Percentiles rank a stretch among this genome's conserved stretches.
These are phyloP conservation scores for Backusella tarrabulga DNA, from an alignment of 192 early-diverging fungal genomes.

Conservation along the genomic window DNA sequence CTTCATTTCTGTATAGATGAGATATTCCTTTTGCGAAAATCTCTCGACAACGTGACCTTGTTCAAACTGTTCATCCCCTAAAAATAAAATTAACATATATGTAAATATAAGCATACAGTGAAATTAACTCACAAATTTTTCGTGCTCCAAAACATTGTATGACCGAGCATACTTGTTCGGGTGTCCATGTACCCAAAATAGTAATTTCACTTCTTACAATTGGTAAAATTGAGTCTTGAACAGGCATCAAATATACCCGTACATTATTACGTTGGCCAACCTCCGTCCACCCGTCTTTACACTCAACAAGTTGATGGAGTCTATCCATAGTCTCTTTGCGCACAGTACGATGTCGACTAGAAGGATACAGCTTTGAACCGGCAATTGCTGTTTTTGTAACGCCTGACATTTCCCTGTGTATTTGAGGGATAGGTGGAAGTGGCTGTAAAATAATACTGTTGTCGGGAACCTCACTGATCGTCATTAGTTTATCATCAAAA, in stretches of 20 bases:
- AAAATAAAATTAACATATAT: not conserved
- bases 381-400: slow-evolving; percentile 1
- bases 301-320: slow-evolving; percentile 38
- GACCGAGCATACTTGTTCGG: slow-evolving; percentile 46
- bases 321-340: slow-evolving; percentile 23
- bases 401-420: not conserved
- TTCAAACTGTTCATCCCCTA: slow-evolving; percentile 49
- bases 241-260: slow-evolving; percentile 38
- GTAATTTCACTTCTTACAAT: slow-evolving; percentile 42
- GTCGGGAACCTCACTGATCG: not conserved
- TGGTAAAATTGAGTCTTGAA: slow-evolving; percentile 37
- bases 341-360: slow-evolving; percentile 39
- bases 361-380: slow-evolving; percentile 27
- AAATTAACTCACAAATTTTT: slow-evolving; percentile 30
- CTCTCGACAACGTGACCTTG: slow-evolving; percentile 42
- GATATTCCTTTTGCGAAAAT: slow-evolving; percentile 42
- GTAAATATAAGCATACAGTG: not conserved
- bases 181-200: slow-evolving; percentile 40
- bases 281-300: slow-evolving; percentile 39
- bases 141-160: slow-evolving; percentile 43
- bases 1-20: slow-evolving; percentile 36
- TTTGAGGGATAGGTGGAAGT: not conserved
- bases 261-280: slow-evolving; percentile 32
- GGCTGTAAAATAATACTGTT: not conserved
- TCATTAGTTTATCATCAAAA: slow-evolving; percentile 17